Conservation (phyloP, 768 basidiomycete genomes). For the Mycena rosella region DNA sequence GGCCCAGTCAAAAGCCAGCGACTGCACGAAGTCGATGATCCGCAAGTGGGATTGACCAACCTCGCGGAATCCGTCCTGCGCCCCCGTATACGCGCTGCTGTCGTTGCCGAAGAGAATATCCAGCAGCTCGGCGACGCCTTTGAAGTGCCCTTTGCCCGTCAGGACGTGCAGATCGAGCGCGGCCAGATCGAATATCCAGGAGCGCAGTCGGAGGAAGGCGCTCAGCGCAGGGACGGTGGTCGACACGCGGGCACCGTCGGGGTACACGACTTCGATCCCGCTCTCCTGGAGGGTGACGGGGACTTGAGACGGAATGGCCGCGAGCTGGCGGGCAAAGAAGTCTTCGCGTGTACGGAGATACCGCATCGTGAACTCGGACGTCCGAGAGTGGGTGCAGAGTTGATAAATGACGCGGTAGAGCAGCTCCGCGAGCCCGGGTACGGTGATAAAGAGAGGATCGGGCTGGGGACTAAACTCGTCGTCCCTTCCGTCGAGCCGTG, state of each 20-base stretch:
- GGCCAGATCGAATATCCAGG: constrained; percentile 86
- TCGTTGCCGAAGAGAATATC: constrained; percentile 85
- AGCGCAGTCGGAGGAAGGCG: constrained; percentile 85
- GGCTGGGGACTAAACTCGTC: constrained; percentile 51
- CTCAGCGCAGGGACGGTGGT: constrained; percentile 78
- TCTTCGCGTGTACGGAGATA: constrained; percentile 91
- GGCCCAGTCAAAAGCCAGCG: constrained; percentile 89
- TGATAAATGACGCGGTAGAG: constrained; percentile 88
- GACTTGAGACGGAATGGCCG: constrained; percentile 75
- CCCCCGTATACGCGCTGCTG: constrained; percentile 56
- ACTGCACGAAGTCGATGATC: constrained; percentile 90
- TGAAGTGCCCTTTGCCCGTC: constrained; percentile 81
- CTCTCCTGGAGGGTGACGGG: constrained; percentile 65
- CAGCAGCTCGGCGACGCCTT: constrained; percentile 79
- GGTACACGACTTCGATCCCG: constrained; percentile 73
- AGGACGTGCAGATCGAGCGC: constrained; percentile 92
- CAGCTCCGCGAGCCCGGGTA: constrained; percentile 87
- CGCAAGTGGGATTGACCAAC: constrained; percentile 87
- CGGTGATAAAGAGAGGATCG: constrained; percentile 69
- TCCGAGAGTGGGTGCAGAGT: constrained; percentile 88
- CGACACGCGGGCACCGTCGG: constrained; percentile 75
- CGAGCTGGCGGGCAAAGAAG: constrained; percentile 90
- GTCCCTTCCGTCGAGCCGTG: constrained; percentile 63
- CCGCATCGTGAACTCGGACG: constrained; percentile 83
- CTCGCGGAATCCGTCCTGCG: constrained; percentile 67